Evolutionary conservation across 495 filamentous ascomycete genomes (phyloP), one percentile per base, ranked within the genome.

Genomic region (Aspergillus baeticus): DNA sequence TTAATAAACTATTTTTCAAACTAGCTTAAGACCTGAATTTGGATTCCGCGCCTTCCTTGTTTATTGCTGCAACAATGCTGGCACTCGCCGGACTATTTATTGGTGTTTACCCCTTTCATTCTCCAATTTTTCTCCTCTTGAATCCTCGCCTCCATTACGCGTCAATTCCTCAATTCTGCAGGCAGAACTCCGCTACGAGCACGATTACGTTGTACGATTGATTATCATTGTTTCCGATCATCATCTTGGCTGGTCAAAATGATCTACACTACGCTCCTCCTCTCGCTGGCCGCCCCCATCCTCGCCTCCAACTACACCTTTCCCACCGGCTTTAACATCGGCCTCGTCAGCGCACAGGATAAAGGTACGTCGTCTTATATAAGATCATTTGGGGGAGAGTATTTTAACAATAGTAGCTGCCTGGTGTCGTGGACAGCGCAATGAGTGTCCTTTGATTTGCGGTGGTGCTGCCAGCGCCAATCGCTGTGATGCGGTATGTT

Each of bases 371-470:
- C 15, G 13, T 37, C 17, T 42, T 14, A 3, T 18, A 15, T 23
- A n/a, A n/a, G n/a, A n/a, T n/a, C n/a, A 7, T 46, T 36, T 39
- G 2, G 22, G 15, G 17, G 23, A n/a, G 22, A 37, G 17, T 5
- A 17, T 35, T 26, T 45, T 50, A 26, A 42, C 20, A 45, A 36
- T 21, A 5, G 42, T 38, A 81, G 78, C 55, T 55, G 55, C 67
- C 41, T 81, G 76, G 76, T 81, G 78, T 63, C 55, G 51, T 22
- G 75, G 65, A 34, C 66, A 81, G 66, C 68, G 65, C 22, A 77
- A 76, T 63, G 64, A 67, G 20, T 81, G 78, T 67, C 78, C 77
- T 6, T 50, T 63, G 8, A 70, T 81, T 48, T 81, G 78, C 64
- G 64, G 70, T 49, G 69, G 73, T 58, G 57, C 56, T 21, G 66